Evolutionary conservation across 2,329 filamentous ascomycete genomes (phyloP), one percentile per base, ranked within the genome.

Genomic region (Neurospora sp.): DNA sequence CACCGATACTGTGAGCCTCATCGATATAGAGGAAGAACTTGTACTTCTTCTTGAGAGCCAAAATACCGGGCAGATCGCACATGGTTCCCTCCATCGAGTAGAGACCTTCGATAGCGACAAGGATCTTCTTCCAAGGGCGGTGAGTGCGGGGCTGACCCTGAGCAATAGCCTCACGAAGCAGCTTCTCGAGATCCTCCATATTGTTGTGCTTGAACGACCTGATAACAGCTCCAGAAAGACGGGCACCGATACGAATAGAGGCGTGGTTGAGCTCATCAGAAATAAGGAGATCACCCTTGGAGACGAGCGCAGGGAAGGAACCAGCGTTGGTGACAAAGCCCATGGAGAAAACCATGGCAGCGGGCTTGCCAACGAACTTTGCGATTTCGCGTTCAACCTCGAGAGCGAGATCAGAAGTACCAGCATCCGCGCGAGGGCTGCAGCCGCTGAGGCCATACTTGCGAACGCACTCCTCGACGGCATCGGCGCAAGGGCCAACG

Each of bases 1-100:
- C 96, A 76, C 96, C 96, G 72, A 99, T 88, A 13, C 94, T 97
- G 84, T 99, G 96, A 42, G 96, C 96, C 82, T 99, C 96, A 77
- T 99, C 96, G 71, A 99, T 86, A 78, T 97, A 99, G 2, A 99
- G 87, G 78, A 93, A 88, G 83, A 97, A 99, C 84, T 97, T 98
- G 89, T 99, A 99, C 81, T 92, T 93, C 79, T 90, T 90, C 87
- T 97, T 97, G 74, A 99, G 86, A 68, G 86, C 87, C 71, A 99
- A 82, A 68, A 99, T 84, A 72, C 93, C 93, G 1, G 96, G 96
- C n/a, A 99, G 87, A 79, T 99, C 96, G 81, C 93, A 96, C 92
- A 99, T 97, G 74, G 94, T 97, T 67, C 96, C 96, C 83, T 99
- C 96, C 96, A 99, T 99, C 0, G 95, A 98, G 85, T 99, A 99